A percentile compares a stretch with the other conserved stretches of the same genome.
Conservation (phyloP, 257 asterid species). For the Gardenia jasminoides region DNA sequence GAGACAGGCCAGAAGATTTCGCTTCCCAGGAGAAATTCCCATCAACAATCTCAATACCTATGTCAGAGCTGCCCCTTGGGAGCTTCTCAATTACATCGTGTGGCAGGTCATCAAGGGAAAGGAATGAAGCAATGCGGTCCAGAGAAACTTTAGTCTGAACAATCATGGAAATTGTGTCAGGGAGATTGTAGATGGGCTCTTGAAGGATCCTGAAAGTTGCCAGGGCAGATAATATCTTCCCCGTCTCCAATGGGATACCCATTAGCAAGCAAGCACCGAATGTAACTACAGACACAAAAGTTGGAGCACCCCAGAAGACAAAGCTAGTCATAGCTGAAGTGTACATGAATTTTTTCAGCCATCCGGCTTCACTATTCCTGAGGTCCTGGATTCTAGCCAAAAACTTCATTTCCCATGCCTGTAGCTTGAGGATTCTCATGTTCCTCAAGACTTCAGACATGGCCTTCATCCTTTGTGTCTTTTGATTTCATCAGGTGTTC, state of each 20-base stretch:
- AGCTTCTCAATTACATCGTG: conserved; percentile 57
- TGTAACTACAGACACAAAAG: conserved; percentile 65
- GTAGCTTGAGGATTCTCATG: conserved; percentile 93
- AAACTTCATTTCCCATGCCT: conserved; percentile 91
- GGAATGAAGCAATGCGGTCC: conserved; percentile 77
- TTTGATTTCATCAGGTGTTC: conserved; percentile 71
- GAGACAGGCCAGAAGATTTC: conserved; percentile 46
- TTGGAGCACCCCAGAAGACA: conserved; percentile 79
- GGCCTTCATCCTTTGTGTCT: conserved; percentile 79
- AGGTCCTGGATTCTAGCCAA: conserved; percentile 57
- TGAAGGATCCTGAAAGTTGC: conserved; percentile 92
- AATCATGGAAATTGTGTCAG: conserved; percentile 77
- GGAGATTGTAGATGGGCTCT: conserved; percentile 73
- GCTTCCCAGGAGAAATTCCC: conserved; percentile 78
- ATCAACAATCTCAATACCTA: conserved; percentile 55
- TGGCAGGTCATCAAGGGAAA: conserved; percentile 73
- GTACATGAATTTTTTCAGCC: conserved; percentile 66
- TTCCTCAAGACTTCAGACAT: conserved; percentile 88
- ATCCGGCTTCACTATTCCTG: conserved; percentile 57
- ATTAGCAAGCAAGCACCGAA: conserved; percentile 73
- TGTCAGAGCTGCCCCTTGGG: conserved; percentile 43
- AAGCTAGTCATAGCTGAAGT: conserved; percentile 50
- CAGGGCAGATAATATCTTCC: conserved; percentile 81
- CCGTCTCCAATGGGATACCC: conserved; percentile 83
- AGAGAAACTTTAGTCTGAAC: conserved; percentile 93